Base-by-base conservation (phyloP, 2,329 filamentous ascomycete genomes). In the Chaetothyriales sp. region DNA sequence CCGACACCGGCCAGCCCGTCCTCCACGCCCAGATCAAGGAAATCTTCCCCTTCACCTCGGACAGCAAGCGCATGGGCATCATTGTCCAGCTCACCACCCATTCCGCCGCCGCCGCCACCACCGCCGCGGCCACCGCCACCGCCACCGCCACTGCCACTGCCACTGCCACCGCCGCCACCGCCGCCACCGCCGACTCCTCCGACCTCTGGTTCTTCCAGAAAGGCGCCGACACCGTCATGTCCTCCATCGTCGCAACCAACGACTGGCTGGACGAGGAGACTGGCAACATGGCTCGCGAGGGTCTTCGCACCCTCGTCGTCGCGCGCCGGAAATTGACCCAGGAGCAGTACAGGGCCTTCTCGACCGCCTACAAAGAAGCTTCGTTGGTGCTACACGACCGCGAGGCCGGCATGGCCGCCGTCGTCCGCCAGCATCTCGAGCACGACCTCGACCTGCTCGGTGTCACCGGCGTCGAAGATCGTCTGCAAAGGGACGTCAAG, bases 191-290 rank as follows among this genome's bases (percentile, higher is more conserved):
- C 1, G 60, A 65, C 5, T 69, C 56, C 9, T 33, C 28, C 9
- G 90, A 97, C 64, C 90, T 97, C 28, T 95, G 90, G 86, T 98
- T 98, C 70, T 97, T 90, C 64, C 89, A 98, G 63, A 98, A 98
- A 69, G 92, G 92, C 55, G 94, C 92, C 2, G 94, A 98, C 66
- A 97, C 92, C 0, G 90, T 98, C 57, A 98, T 98, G 94, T 80
- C 83, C n/a, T 78, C 83, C 2, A 97, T 98, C 58, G 92, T 98
- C 37, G 87, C 85, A 6, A 81, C 89, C 18, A 98, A 97, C 64
- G 92, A 98, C 70, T 98, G 92, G 94, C 80, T 98, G 0, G 92
- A 98, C 60, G 92, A 98, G 67, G 92, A 98, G 67, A 97, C 92
- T 0, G 87, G 88, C n/a, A 98, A 98, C 66, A 98, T 98, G 94